Evolutionary conservation across 805 yeast species (phyloP).

Genomic region (Starmerella sp.): DNA sequence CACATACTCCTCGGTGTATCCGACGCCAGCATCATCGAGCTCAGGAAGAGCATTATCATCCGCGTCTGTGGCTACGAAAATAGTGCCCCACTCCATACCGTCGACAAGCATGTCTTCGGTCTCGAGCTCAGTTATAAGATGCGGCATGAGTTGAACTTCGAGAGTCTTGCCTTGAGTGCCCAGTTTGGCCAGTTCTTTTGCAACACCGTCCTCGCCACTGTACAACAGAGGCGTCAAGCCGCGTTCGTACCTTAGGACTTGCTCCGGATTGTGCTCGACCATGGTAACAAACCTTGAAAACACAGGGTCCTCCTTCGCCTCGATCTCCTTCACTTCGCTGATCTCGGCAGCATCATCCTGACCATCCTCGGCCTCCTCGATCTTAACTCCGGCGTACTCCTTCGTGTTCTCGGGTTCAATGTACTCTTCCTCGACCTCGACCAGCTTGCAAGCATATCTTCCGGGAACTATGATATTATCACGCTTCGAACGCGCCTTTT

Average conservation of each 20-base stretch:
- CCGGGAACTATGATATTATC: constrained; percentile 31
- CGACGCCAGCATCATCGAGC: constrained; percentile 56
- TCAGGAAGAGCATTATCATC: constrained; percentile 54
- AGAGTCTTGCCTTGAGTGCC: constrained; percentile 45
- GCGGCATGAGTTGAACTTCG: constrained; percentile 92
- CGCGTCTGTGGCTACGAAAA: constrained; percentile 64
- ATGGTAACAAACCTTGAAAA: constrained; percentile 70
- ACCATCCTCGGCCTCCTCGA: constrained; percentile 31
- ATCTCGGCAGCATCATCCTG: constrained; percentile 8
- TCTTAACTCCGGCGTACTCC: constrained; percentile 27
- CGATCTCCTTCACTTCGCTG: constrained; percentile 30
- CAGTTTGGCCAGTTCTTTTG: constrained; percentile 35
- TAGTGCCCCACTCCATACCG: constrained; percentile 98
- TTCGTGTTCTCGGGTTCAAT: constrained; percentile 37
- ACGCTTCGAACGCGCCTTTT: constrained; percentile 5
- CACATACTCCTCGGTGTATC: constrained; percentile 66
- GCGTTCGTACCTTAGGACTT: constrained; percentile 73
- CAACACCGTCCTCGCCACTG: constrained; percentile 44
- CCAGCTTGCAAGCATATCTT: constrained; percentile 50
- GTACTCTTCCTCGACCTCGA: constrained; percentile 64
- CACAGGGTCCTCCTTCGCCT: constrained; percentile 40
- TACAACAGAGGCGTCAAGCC: constrained; percentile 71
- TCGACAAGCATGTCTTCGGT: constrained; percentile 37
- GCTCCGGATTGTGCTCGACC: constrained; percentile 73
- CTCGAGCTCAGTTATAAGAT: constrained; percentile 75